Evolutionary conservation across 208 protist genomes (phyloP).

Genomic region (Leishmania mexicana): DNA sequence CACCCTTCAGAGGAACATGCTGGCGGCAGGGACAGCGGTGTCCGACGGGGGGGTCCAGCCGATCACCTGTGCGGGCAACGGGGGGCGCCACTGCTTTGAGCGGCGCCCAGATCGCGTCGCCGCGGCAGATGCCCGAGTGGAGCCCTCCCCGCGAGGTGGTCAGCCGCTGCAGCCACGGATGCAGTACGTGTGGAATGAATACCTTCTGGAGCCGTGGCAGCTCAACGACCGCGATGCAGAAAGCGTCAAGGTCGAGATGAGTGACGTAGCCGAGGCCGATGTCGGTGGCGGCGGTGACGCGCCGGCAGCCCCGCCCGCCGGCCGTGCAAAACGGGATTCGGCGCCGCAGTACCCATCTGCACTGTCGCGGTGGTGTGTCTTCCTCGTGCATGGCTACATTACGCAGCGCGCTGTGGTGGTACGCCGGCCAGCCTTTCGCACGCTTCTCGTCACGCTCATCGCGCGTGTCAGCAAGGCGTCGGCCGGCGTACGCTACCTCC

Average conservation of each 20-base stretch:
- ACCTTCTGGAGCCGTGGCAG: slow-evolving; percentile 66
- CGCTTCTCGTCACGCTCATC: slow-evolving; percentile 87
- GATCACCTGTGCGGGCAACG: background rate
- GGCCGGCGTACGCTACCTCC: slow-evolving; percentile 95
- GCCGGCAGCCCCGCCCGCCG: background rate
- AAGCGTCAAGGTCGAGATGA: background rate
- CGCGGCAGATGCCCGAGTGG: background rate
- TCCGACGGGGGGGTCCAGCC: background rate
- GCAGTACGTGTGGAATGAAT: slow-evolving; percentile 91
- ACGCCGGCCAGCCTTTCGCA: slow-evolving; percentile 22
- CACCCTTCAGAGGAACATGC: slow-evolving; percentile 95
- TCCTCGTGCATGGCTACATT: slow-evolving; percentile 44
- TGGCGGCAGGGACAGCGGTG: slow-evolving; percentile 9
- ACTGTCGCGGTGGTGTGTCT: slow-evolving; percentile 29
- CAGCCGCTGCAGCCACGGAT: slow-evolving; percentile 23
- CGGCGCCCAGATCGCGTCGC: background rate
- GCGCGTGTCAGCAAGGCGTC: slow-evolving; percentile 90
- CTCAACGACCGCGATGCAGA: background rate
- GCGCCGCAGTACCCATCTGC: slow-evolving; percentile 25
- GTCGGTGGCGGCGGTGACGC: background rate
- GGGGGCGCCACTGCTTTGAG: background rate
- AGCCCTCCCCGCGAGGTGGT: background rate
- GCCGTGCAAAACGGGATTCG: background rate
- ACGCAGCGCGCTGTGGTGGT: slow-evolving; percentile 37
- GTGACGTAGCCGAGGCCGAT: background rate